Conservation (phyloP, 2,329 filamentous ascomycete species). For the Diaporthe helianthi region DNA sequence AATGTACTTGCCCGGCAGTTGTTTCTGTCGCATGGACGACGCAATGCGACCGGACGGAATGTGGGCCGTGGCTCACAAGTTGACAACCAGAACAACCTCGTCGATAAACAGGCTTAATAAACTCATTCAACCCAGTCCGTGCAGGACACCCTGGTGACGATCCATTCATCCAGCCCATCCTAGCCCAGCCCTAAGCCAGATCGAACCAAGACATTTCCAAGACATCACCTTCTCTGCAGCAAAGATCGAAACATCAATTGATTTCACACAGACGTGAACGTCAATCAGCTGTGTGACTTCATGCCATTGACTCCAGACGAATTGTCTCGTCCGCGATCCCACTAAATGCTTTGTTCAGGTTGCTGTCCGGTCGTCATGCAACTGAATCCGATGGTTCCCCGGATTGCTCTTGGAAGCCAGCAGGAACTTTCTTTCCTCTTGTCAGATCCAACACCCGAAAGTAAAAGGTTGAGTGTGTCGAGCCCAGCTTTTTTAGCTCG, state of each 20-base stretch:
- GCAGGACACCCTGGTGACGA: slow-evolving; percentile 9
- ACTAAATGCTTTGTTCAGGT: background rate
- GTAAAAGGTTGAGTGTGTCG: background rate
- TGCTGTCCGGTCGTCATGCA: background rate
- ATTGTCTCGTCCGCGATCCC: background rate
- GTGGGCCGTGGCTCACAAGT: background rate
- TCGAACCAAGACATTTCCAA: background rate
- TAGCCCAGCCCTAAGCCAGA: background rate
- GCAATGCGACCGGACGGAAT: slow-evolving; percentile 17
- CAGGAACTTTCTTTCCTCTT: background rate
- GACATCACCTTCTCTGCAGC: slow-evolving; percentile 8
- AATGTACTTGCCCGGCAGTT: background rate
- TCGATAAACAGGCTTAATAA: background rate
- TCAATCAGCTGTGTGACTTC: too few species aligned
- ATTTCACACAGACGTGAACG: background rate
- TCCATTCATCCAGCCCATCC: slow-evolving; percentile 18
- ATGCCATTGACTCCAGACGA: background rate
- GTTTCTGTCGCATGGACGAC: background rate
- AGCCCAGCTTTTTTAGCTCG: background rate
- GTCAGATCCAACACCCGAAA: slow-evolving; percentile 9
- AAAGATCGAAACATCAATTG: slow-evolving; percentile 18
- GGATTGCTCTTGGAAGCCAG: slow-evolving; percentile 6
- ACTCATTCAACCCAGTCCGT: background rate
- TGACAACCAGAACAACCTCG: background rate
- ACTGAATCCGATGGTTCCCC: background rate